A percentile compares a stretch with the other conserved stretches of the same genome.
Evolutionary conservation across 768 basidiomycete species (phyloP).

Genomic region (Podaxis mareebaensis): DNA sequence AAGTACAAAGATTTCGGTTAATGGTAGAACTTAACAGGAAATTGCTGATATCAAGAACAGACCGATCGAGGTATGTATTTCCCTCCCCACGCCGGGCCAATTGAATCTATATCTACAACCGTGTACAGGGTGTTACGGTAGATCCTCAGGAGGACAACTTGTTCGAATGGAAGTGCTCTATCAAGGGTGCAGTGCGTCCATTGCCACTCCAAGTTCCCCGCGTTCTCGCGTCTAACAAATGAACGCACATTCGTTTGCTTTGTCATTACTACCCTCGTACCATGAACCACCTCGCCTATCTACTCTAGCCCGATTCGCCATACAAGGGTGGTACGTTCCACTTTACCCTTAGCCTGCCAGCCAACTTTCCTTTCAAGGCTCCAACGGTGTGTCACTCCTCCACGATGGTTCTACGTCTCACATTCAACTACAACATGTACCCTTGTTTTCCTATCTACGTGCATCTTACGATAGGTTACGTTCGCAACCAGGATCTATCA

Average conservation of each 20-base stretch:
- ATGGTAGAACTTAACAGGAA: constrained; percentile 49
- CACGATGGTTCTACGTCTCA: not conserved
- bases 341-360: constrained; percentile 71
- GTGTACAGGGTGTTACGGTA: constrained; percentile 57
- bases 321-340: constrained; percentile 83
- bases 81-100: constrained; percentile 15
- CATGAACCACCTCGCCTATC: not conserved
- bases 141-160: constrained; percentile 71
- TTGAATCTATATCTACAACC: constrained; percentile 13
- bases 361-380: constrained; percentile 87
- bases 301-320: constrained; percentile 66
- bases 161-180: constrained; percentile 74
- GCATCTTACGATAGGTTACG: constrained; percentile 54
- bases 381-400: constrained; percentile 54
- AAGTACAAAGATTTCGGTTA: constrained; percentile 14
- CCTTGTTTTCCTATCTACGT: constrained; percentile 15
- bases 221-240: constrained; percentile 5
- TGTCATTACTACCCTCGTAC: not conserved
- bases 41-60: constrained; percentile 57
- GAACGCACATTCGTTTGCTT: constrained; percentile 2
- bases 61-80: constrained; percentile 58
- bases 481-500: constrained; percentile 90
- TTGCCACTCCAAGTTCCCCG: not conserved
- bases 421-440: not conserved
- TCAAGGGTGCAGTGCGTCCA: constrained; percentile 69